Evolutionary conservation across 2,329 filamentous ascomycete species (phyloP).

Genomic region (Ascochyta fabae): DNA sequence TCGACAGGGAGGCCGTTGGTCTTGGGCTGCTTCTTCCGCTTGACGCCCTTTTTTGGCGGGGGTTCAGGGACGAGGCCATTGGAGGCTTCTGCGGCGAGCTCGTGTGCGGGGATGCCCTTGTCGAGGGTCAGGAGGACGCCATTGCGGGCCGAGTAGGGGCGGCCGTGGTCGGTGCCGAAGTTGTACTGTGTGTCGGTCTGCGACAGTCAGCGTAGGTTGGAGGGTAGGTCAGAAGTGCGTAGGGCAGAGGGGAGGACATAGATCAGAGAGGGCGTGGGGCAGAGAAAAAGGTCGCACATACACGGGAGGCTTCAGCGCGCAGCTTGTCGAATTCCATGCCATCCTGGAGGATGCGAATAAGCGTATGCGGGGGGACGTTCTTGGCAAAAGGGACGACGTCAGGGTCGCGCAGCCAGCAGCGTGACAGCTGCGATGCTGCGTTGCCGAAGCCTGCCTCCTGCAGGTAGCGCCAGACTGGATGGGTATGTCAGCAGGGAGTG

Average conservation of each 20-base stretch:
- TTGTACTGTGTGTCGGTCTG: slow-evolving; percentile 44
- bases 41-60: slow-evolving; percentile 41
- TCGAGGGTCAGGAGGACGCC: slow-evolving; percentile 46
- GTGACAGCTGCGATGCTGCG: slow-evolving; percentile 65
- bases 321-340: slow-evolving; percentile 60
- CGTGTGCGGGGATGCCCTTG: slow-evolving; percentile 44
- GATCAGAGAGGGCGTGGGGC: too few species aligned
- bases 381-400: slow-evolving; percentile 67
- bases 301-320: slow-evolving; percentile 45
- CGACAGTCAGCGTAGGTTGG: slow-evolving; percentile 11
- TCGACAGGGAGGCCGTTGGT: slow-evolving; percentile 39
- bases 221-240: too few species aligned
- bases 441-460: slow-evolving; percentile 59
- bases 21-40: slow-evolving; percentile 44
- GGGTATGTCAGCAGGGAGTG: background rate
- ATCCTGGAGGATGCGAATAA: slow-evolving; percentile 69
- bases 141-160: slow-evolving; percentile 47
- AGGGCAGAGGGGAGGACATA: too few species aligned
- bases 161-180: slow-evolving; percentile 50
- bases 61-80: slow-evolving; percentile 43
- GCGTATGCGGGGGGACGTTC: slow-evolving; percentile 63
- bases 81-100: slow-evolving; percentile 41
- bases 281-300: slow-evolving; percentile 22
- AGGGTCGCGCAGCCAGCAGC: slow-evolving; percentile 68
- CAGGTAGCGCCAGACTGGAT: slow-evolving; percentile 65